phyloP scores from a whole-genome alignment of 2,329 filamentous ascomycete genomes.

The Fusarium sp. region DNA sequence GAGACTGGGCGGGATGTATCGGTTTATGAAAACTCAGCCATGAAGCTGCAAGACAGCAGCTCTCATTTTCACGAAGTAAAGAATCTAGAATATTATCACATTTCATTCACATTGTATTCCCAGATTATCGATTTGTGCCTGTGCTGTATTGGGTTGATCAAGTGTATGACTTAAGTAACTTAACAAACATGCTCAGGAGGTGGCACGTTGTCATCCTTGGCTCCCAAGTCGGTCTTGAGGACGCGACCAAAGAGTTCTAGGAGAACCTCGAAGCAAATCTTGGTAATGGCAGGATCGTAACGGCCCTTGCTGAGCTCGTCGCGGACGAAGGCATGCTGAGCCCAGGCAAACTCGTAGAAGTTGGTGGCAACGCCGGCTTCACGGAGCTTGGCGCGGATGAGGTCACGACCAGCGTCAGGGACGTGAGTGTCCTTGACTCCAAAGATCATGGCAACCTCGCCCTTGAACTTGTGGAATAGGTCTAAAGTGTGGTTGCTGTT shows the following conservation, averaged over 20 bases:
- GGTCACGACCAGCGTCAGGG: conserved; percentile 83
- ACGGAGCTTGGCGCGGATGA: conserved; percentile 86
- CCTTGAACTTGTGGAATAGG: conserved; percentile 76
- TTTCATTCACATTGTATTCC: conserved; percentile 23
- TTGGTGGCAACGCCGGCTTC: conserved; percentile 81
- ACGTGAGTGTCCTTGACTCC: conserved; percentile 94
- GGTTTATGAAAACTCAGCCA: conserved; percentile 35
- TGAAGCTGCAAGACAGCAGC: conserved; percentile 33
- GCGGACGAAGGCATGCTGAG: conserved; percentile 94
- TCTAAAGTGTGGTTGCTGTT: conserved; percentile 68
- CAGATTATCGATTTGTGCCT: neutral
- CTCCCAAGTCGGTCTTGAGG: conserved; percentile 84
- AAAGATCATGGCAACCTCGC: conserved; percentile 92
- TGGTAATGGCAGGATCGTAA: conserved; percentile 89
- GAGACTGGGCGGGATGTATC: conserved; percentile 39
- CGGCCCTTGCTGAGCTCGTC: conserved; percentile 95
- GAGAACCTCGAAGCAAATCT: conserved; percentile 92
- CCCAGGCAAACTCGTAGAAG: conserved; percentile 93
- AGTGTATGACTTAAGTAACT: conserved; percentile 6
- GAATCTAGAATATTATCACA: conserved; percentile 49
- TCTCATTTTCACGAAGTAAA: conserved; percentile 49
- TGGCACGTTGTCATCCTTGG: conserved; percentile 71
- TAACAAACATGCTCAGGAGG: conserved; percentile 83
- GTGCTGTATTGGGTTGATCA: neutral
- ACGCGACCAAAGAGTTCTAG: conserved; percentile 86